phyloP scores from a whole-genome alignment of 108 stramenopile genomes.

The Cyclotella kingstonii region DNA sequence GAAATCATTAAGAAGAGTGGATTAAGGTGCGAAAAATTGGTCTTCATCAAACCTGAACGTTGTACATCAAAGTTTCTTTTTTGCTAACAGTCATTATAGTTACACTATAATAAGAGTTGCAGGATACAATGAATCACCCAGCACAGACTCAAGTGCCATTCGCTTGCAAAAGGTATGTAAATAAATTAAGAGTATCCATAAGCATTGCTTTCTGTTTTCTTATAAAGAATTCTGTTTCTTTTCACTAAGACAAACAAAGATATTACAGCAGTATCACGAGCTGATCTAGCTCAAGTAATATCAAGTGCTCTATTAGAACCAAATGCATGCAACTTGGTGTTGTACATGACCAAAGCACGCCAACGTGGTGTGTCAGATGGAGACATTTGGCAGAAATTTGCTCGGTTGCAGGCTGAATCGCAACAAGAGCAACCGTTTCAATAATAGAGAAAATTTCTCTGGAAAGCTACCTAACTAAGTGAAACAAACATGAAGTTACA shows the following conservation, averaged over 20 bases:
- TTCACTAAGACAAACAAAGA: constrained; percentile 41
- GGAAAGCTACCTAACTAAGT: too few relatives aligned
- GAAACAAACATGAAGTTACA: too few relatives aligned
- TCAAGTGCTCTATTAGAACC: constrained; percentile 75
- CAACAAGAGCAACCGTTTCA: constrained; percentile 17
- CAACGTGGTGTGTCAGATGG: constrained; percentile 49
- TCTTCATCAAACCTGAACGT: neutral
- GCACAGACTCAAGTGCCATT: constrained; percentile 64
- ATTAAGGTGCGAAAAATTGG: constrained; percentile 35
- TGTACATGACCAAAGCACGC: constrained; percentile 72
- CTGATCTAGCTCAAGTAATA: constrained; percentile 81
- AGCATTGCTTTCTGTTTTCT: neutral
- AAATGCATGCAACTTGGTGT: constrained; percentile 73
- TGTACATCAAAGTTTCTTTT: too few relatives aligned
- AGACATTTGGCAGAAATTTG: constrained; percentile 67
- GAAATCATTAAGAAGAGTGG: constrained; percentile 80
- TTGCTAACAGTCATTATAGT: constrained; percentile 11
- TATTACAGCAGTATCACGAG: constrained; percentile 61
- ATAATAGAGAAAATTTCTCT: constrained; percentile 12
- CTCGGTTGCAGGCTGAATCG: constrained; percentile 11
- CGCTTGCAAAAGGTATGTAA: constrained; percentile 45
- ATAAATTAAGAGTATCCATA: neutral
- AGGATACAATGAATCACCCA: constrained; percentile 62
- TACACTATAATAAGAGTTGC: constrained; percentile 71
- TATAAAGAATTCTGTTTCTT: neutral